A percentile compares a stretch with the other conserved stretches of the same genome.
phyloP scores from a whole-genome alignment of 495 filamentous ascomycete genomes.

The Penicillium lagena region DNA sequence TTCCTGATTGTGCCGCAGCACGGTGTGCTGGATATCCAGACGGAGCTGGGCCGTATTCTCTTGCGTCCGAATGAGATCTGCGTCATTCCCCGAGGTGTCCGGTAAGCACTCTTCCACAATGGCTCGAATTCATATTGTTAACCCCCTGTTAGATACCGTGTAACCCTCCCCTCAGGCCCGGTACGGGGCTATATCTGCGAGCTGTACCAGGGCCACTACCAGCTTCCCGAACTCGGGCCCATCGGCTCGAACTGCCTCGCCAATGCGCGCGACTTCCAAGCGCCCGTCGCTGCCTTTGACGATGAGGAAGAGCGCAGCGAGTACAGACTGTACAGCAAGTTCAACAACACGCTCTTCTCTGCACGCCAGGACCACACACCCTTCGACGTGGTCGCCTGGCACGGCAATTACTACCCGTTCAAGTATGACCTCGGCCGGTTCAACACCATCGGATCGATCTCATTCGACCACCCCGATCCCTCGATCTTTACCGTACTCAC shows the following conservation, averaged over 20 bases:
- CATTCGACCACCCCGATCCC: constrained; percentile 76
- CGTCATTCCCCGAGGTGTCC: constrained; percentile 77
- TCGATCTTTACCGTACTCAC: constrained; percentile 79
- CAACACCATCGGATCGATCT: constrained; percentile 67
- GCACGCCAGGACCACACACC: constrained; percentile 68
- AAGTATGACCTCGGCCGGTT: constrained; percentile 84
- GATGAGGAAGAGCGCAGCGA: constrained; percentile 41
- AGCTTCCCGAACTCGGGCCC: constrained; percentile 80
- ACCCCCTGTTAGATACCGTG: constrained; percentile 52
- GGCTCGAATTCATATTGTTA: neutral
- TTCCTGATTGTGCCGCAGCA: constrained; percentile 81
- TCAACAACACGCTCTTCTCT: constrained; percentile 70
- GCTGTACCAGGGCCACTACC: constrained; percentile 78
- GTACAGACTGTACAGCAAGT: constrained; percentile 68
- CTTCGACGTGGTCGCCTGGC: constrained; percentile 83
- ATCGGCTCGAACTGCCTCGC: constrained; percentile 85
- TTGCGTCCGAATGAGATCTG: constrained; percentile 85
- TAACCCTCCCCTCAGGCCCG: constrained; percentile 56
- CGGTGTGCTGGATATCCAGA: constrained; percentile 77
- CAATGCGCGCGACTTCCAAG: constrained; percentile 85
- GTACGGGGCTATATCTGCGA: constrained; percentile 83
- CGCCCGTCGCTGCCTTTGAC: constrained; percentile 69
- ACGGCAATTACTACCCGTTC: constrained; percentile 70
- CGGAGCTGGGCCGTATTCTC: constrained; percentile 76
- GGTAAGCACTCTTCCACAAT: constrained; percentile 11